These are phyloP conservation scores for Staphylotrichum tortipilum DNA, from an alignment of 495 filamentous ascomycete species.

Conservation along the genomic window DNA sequence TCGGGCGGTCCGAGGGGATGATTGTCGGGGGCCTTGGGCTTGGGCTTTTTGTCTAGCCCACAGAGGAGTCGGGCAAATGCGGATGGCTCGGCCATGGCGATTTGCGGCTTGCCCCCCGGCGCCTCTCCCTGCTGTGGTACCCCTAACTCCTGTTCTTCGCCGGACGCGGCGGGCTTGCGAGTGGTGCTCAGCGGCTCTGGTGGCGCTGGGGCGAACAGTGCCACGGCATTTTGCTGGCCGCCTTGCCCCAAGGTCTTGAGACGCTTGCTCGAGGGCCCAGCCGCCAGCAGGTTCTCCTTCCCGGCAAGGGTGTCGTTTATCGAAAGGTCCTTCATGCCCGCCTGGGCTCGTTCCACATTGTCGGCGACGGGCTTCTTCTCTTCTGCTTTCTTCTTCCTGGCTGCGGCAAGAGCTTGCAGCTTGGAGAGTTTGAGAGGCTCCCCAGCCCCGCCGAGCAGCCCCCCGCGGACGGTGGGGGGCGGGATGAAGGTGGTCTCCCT, in stretches of 20 bases:
- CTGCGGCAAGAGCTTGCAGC: conserved; percentile 79
- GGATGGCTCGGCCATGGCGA: not conserved
- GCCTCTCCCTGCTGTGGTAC: not conserved
- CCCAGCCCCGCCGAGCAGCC: conserved; percentile 67
- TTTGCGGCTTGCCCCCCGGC: not conserved
- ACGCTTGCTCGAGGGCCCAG: conserved; percentile 22
- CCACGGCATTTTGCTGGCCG: conserved; percentile 11
- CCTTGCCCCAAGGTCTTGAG: conserved; percentile 22
- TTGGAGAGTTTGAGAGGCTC: conserved; percentile 71
- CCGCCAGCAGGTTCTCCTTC: conserved; percentile 17
- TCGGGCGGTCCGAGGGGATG: not conserved
- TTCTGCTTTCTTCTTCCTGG: conserved; percentile 75
- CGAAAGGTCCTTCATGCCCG: conserved; percentile 20
- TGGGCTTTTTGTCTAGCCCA: not conserved
- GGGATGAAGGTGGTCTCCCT: conserved; percentile 61
- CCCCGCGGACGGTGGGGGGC: conserved; percentile 50
- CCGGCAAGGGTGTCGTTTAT: conserved; percentile 7
- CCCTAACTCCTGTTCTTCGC: no score
- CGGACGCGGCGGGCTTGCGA: no score
- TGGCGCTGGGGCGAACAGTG: conserved; percentile 12
- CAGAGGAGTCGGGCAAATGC: not conserved
- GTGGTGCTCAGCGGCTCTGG: not conserved
- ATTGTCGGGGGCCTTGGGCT: not conserved
- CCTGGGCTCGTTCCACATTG: conserved; percentile 24
- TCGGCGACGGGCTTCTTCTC: conserved; percentile 41